Conservation (phyloP, 2,329 filamentous ascomycete genomes). For the Rutstroemia sp. region DNA sequence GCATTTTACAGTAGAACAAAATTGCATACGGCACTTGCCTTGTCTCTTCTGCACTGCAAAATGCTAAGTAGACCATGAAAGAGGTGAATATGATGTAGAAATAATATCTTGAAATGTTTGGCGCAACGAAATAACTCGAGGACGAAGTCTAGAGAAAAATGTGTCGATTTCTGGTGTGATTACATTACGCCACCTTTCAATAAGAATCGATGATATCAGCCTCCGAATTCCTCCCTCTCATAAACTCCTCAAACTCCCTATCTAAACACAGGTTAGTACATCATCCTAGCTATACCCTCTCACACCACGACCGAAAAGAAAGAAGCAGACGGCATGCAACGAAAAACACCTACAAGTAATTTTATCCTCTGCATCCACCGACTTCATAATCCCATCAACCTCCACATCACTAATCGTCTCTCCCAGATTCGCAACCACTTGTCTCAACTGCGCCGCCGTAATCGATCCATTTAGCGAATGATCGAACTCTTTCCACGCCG, state of each 20-base stretch:
- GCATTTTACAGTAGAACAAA: too few relatives aligned
- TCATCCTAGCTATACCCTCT: neutral
- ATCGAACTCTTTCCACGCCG: slow-evolving; percentile 33
- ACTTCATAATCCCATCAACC: slow-evolving; percentile 29
- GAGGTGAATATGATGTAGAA: too few relatives aligned
- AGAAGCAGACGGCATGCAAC: neutral
- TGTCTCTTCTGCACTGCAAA: too few relatives aligned
- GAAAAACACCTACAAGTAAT: slow-evolving; percentile 30
- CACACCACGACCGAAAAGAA: neutral
- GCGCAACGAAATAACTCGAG: too few relatives aligned
- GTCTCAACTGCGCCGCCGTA: slow-evolving; percentile 30
- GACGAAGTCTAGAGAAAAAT: too few relatives aligned
- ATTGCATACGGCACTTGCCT: too few relatives aligned
- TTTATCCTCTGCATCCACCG: slow-evolving; percentile 31
- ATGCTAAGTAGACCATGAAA: too few relatives aligned
- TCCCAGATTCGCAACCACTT: slow-evolving; percentile 29
- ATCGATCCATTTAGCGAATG: slow-evolving; percentile 30
- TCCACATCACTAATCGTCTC: slow-evolving; percentile 31
- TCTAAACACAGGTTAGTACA: slow-evolving; percentile 19
- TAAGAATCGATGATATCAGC: slow-evolving; percentile 17
- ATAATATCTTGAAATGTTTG: too few relatives aligned
- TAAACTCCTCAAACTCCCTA: slow-evolving; percentile 31
- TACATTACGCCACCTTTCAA: neutral
- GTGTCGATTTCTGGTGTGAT: neutral
- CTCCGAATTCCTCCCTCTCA: slow-evolving; percentile 24